Evolutionary conservation across 768 basidiomycete genomes (phyloP).

Genomic region (Collybia sordida): DNA sequence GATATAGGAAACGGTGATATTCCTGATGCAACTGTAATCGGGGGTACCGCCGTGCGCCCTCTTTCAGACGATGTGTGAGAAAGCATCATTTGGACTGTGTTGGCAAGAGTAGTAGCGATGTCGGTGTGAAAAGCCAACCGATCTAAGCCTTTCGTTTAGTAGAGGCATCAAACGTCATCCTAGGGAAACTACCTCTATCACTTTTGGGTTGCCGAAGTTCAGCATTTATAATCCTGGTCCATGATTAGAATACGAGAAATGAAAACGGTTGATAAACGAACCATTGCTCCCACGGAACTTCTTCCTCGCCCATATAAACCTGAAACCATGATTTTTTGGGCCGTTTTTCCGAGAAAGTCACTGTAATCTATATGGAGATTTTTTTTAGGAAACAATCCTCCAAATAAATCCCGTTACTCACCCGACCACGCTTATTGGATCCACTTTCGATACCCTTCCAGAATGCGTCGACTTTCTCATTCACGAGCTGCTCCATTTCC

Average conservation of each 20-base stretch:
- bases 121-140: conserved; percentile 53
- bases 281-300: conserved; percentile 90
- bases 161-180: not conserved
- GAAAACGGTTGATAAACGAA: conserved; percentile 22
- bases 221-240: conserved; percentile 70
- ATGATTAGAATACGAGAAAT: not conserved
- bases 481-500: conserved; percentile 68
- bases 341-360: conserved; percentile 77
- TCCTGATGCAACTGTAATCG: conserved; percentile 72
- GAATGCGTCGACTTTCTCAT: conserved; percentile 75
- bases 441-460: conserved; percentile 75
- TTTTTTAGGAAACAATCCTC: not conserved
- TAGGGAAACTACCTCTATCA: conserved; percentile 51
- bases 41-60: conserved; percentile 73
- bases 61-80: conserved; percentile 76
- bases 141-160: conserved; percentile 22
- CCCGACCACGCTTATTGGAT: conserved; percentile 67
- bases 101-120: conserved; percentile 62
- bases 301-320: conserved; percentile 71
- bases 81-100: conserved; percentile 69
- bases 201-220: conserved; percentile 72
- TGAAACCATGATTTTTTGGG: conserved; percentile 80
- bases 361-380: conserved; percentile 47
- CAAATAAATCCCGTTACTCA: conserved; percentile 23
- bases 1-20: conserved; percentile 83